Percentiles rank a stretch among this genome's conserved stretches.
phyloP scores from a whole-genome alignment of 2,329 filamentous ascomycete species.

The Sporothrix euskadiensis region DNA sequence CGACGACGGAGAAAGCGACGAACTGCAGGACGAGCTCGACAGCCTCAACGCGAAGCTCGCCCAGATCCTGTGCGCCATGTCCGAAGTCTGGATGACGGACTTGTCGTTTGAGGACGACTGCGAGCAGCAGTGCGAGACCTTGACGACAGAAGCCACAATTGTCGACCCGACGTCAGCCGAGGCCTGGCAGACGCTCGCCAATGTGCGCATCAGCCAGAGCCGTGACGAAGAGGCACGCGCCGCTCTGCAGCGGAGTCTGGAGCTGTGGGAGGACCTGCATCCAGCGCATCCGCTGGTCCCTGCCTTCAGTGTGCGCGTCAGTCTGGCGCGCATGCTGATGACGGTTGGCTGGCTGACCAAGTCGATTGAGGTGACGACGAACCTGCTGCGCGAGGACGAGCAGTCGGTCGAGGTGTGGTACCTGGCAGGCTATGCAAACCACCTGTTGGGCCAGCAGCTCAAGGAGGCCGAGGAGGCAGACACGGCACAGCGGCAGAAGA shows the following conservation, averaged over 20 bases:
- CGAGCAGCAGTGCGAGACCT: constrained; percentile 80
- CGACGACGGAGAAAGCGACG: background rate
- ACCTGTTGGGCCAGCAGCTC: constrained; percentile 72
- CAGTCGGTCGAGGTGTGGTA: constrained; percentile 96
- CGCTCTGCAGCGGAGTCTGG: constrained; percentile 76
- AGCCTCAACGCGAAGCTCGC: constrained; percentile 80
- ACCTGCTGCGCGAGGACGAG: constrained; percentile 85
- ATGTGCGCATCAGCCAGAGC: constrained; percentile 86
- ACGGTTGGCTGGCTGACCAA: constrained; percentile 85
- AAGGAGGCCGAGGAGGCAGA: constrained; percentile 40
- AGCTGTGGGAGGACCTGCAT: constrained; percentile 77
- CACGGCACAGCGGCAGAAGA: background rate
- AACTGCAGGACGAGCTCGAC: constrained; percentile 40
- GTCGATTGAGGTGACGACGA: constrained; percentile 80
- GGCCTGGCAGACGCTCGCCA: constrained; percentile 93
- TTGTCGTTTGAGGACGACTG: constrained; percentile 90
- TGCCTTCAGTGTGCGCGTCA: constrained; percentile 83
- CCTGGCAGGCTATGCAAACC: constrained; percentile 89
- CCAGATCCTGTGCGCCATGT: constrained; percentile 88
- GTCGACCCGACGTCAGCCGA: constrained; percentile 80
- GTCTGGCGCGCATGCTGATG: constrained; percentile 80
- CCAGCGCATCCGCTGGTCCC: constrained; percentile 72
- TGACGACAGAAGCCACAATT: constrained; percentile 87
- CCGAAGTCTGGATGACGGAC: constrained; percentile 99
- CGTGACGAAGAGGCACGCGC: constrained; percentile 75